These are phyloP conservation scores for Suillus clintonianus DNA, from an alignment of 768 basidiomycete genomes.

Conservation along the genomic window DNA sequence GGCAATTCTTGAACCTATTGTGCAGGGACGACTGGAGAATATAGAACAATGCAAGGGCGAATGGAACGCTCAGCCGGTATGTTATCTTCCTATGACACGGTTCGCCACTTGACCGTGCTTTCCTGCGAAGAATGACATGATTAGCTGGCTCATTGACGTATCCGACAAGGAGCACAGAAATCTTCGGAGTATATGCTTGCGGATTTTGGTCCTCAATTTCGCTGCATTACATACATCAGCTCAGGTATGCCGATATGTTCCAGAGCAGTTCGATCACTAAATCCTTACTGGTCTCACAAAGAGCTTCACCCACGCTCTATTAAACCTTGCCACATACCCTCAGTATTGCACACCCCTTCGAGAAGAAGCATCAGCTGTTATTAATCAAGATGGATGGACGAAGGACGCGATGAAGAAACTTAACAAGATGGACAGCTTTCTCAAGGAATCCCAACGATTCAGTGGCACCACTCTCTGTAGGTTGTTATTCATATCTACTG, in stretches of 20 bases:
- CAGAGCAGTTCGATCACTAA: slow-evolving; percentile 7
- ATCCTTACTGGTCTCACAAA: slow-evolving; percentile 9
- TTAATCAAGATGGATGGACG: slow-evolving; percentile 33
- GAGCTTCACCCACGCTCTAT: slow-evolving; percentile 40
- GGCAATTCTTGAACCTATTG: slow-evolving; percentile 29
- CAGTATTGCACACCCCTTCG: slow-evolving; percentile 41
- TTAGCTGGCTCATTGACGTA: slow-evolving; percentile 43
- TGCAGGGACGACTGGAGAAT: slow-evolving; percentile 33
- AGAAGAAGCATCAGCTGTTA: slow-evolving; percentile 37
- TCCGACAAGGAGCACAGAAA: slow-evolving; percentile 28
- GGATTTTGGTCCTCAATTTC: slow-evolving; percentile 41
- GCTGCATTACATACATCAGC: slow-evolving; percentile 37
- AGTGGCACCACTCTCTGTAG: slow-evolving; percentile 35
- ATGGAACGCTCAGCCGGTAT: slow-evolving; percentile 35
- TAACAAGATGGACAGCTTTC: slow-evolving; percentile 44
- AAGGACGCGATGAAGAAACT: slow-evolving; percentile 35
- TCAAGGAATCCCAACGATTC: slow-evolving; percentile 42
- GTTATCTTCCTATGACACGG: slow-evolving; percentile 9
- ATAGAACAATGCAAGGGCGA: slow-evolving; percentile 28
- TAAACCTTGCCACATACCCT: slow-evolving; percentile 41
- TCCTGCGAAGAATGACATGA: slow-evolving; percentile 36
- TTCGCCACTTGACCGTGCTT: slow-evolving; percentile 5
- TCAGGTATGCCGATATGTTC: slow-evolving; percentile 18
- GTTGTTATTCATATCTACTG: slow-evolving; percentile 11
- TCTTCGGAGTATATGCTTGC: slow-evolving; percentile 29